Evolutionary conservation across 495 filamentous ascomycete genomes (phyloP).

Genomic region (Penicillium coffeae): DNA sequence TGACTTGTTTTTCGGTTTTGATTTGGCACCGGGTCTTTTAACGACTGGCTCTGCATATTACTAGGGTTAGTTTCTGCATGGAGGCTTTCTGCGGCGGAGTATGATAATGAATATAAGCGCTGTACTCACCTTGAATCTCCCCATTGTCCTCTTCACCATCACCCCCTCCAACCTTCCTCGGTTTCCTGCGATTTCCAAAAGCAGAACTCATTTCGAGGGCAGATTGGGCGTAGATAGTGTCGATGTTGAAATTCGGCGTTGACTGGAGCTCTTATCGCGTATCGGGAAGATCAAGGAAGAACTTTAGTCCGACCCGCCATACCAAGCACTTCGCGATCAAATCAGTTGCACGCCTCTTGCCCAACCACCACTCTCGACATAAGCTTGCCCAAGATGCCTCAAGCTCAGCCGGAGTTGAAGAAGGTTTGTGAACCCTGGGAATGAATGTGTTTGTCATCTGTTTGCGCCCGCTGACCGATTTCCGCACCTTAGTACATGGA

Average conservation of each 20-base stretch:
- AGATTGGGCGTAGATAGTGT: not conserved
- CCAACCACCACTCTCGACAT: too few relatives aligned
- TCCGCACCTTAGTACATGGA: slow-evolving; percentile 80
- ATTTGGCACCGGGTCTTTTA: slow-evolving; percentile 48
- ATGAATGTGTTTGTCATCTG: too few relatives aligned
- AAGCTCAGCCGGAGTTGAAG: slow-evolving; percentile 97
- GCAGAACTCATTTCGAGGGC: slow-evolving; percentile 54
- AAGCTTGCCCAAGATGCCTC: slow-evolving; percentile 93
- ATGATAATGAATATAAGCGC: too few relatives aligned
- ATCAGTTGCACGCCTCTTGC: too few relatives aligned
- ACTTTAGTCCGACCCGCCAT: slow-evolving; percentile 31
- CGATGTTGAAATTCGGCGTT: slow-evolving; percentile 3
- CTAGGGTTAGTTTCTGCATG: slow-evolving; percentile 13
- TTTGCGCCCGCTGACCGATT: slow-evolving; percentile 14
- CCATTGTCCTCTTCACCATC: slow-evolving; percentile 59
- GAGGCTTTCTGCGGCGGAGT: too few relatives aligned
- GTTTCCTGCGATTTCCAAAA: slow-evolving; percentile 65
- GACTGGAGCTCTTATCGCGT: slow-evolving; percentile 25
- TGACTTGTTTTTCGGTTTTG: slow-evolving; percentile 61
- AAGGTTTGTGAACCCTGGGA: too few relatives aligned
- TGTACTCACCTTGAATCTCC: slow-evolving; percentile 20
- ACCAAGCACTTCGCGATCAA: slow-evolving; percentile 18
- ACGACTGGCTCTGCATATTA: slow-evolving; percentile 35
- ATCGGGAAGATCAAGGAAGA: slow-evolving; percentile 29
- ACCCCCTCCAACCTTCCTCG: slow-evolving; percentile 67